Conservation (phyloP, 2,329 filamentous ascomycete genomes). For the Orbilia javanica region DNA sequence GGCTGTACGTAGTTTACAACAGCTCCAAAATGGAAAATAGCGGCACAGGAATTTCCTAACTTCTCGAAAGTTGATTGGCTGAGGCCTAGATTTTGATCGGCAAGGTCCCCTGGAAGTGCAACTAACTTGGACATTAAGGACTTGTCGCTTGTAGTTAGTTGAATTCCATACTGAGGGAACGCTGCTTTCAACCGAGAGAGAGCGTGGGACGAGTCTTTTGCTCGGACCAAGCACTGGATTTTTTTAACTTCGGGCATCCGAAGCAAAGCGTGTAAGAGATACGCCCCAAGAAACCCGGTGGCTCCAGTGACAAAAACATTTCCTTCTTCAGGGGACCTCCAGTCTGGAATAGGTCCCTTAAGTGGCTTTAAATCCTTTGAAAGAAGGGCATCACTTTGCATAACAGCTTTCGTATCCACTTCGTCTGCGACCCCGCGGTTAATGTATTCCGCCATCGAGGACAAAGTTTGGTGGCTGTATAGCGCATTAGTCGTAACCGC, state of each 20-base stretch:
- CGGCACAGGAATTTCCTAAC: neutral
- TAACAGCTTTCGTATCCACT: neutral
- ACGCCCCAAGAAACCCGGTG: slow-evolving; percentile 18
- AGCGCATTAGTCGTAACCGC: neutral
- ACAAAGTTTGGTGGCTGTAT: slow-evolving; percentile 11
- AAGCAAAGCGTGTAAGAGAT: slow-evolving; percentile 13
- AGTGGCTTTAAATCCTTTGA: neutral
- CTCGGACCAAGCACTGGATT: slow-evolving; percentile 19
- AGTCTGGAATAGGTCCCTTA: slow-evolving; percentile 13
- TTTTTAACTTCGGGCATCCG: slow-evolving; percentile 18
- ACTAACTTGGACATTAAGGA: neutral
- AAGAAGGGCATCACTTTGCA: neutral
- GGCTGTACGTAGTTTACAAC: slow-evolving; percentile 22
- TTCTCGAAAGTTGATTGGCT: neutral
- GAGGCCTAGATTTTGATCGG: slow-evolving; percentile 1
- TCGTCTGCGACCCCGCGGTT: too few relatives aligned
- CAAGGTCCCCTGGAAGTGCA: slow-evolving; percentile 19
- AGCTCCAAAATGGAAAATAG: slow-evolving; percentile 23
- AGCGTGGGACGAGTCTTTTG: neutral
- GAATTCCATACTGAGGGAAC: slow-evolving; percentile 3
- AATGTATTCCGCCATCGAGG: slow-evolving; percentile 3
- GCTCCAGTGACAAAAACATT: slow-evolving; percentile 22
- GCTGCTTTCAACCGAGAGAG: slow-evolving; percentile 4
- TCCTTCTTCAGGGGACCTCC: slow-evolving; percentile 3
- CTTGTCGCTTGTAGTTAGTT: neutral